A percentile compares a stretch with the other conserved stretches of the same genome.
Conservation (phyloP, 768 basidiomycete genomes). For the Phanerochaete carnosa region DNA sequence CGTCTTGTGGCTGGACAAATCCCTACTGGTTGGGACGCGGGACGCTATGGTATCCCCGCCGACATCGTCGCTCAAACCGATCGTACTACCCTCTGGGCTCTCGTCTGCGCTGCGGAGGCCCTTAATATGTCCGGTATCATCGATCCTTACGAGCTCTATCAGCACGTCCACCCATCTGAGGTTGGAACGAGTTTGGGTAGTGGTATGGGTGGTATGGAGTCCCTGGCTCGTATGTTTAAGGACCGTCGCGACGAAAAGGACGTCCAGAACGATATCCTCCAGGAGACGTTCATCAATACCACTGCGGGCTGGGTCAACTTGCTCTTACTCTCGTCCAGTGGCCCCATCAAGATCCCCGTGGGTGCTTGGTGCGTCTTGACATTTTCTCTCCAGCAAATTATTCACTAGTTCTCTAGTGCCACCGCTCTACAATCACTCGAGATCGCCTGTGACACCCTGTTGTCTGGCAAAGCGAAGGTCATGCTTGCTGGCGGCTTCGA, state of each 20-base stretch:
- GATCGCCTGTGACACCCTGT: constrained; percentile 94
- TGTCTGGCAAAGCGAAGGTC: constrained; percentile 96
- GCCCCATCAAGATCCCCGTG: constrained; percentile 98
- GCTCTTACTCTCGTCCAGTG: constrained; percentile 90
- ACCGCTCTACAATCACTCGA: constrained; percentile 97
- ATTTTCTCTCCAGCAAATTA: not conserved
- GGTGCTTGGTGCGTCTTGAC: constrained; percentile 79
- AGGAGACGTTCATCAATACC: constrained; percentile 99
- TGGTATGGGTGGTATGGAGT: constrained; percentile 95
- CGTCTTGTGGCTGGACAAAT: constrained; percentile 94
- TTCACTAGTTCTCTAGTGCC: constrained; percentile 47
- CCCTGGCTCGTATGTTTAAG: constrained; percentile 96
- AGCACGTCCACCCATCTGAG: constrained; percentile 94
- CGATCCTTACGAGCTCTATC: constrained; percentile 97
- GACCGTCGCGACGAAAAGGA: constrained; percentile 98
- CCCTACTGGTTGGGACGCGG: constrained; percentile 96
- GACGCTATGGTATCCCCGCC: constrained; percentile 93
- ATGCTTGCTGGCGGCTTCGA: constrained; percentile 99
- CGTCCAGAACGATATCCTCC: constrained; percentile 96
- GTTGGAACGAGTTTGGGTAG: constrained; percentile 93
- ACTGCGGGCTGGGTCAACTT: constrained; percentile 98
- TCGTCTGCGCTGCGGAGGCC: constrained; percentile 92
- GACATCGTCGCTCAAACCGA: constrained; percentile 96
- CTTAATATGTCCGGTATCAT: constrained; percentile 96
- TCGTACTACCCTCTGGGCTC: constrained; percentile 89